A percentile compares a stretch with the other conserved stretches of the same genome.
Conservation (phyloP, 768 basidiomycete species). For the Cyclocybe cylindracea region DNA sequence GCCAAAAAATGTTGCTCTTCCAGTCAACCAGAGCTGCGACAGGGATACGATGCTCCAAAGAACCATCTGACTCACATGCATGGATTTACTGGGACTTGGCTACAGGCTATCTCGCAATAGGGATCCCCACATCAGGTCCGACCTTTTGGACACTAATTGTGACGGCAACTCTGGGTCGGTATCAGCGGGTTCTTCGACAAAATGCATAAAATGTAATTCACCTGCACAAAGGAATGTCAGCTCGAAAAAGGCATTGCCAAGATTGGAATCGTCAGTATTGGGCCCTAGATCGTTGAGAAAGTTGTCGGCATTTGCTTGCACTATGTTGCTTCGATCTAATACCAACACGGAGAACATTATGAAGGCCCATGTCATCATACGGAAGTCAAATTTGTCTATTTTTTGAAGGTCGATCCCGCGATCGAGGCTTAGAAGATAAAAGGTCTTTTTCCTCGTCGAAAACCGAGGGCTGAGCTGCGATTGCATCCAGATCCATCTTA, state of each 20-base stretch:
- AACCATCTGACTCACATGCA: slow-evolving; percentile 38
- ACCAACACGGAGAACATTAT: slow-evolving; percentile 67
- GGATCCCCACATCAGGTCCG: slow-evolving; percentile 69
- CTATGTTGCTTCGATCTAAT: slow-evolving; percentile 60
- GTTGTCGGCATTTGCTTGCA: slow-evolving; percentile 70
- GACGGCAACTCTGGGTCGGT: slow-evolving; percentile 54
- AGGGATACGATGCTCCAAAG: slow-evolving; percentile 58
- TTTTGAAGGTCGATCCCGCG: slow-evolving; percentile 25
- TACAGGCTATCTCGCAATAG: slow-evolving; percentile 43
- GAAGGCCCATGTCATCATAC: slow-evolving; percentile 61
- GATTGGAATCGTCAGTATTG: slow-evolving; percentile 66
- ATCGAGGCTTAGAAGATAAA: not conserved
- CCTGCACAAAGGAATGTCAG: slow-evolving; percentile 47
- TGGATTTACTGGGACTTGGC: not conserved
- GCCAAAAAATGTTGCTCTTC: slow-evolving; percentile 53
- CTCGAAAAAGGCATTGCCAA: slow-evolving; percentile 61
- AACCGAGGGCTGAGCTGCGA: slow-evolving; percentile 63
- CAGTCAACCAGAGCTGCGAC: slow-evolving; percentile 60
- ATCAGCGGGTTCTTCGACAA: not conserved
- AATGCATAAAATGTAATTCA: slow-evolving; percentile 5
- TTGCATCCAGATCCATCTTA: slow-evolving; percentile 43
- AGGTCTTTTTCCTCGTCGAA: slow-evolving; percentile 45
- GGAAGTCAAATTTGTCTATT: slow-evolving; percentile 58
- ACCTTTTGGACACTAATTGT: slow-evolving; percentile 68
- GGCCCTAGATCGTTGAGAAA: slow-evolving; percentile 61